Percentiles rank a stretch among this genome's conserved stretches.
phyloP scores from a whole-genome alignment of 306 rosid species.

The Prunus fruticosa region DNA sequence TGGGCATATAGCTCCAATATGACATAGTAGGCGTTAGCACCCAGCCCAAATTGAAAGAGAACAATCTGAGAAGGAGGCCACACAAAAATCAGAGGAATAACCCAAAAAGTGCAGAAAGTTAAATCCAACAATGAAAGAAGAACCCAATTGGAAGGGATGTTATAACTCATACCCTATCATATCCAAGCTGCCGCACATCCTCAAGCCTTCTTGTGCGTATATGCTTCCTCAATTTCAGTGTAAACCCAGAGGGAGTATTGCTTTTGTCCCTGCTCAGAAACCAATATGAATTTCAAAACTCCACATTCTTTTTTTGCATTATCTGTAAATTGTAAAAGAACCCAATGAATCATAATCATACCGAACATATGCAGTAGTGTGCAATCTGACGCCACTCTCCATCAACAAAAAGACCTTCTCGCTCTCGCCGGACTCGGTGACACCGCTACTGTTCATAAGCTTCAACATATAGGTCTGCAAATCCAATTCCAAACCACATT shows the following conservation, averaged over 20 bases:
- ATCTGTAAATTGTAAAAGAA: neutral
- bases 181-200: conserved; percentile 97
- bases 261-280: conserved; percentile 63
- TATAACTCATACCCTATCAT: conserved; percentile 64
- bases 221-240: conserved; percentile 93
- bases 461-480: conserved; percentile 86
- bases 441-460: conserved; percentile 92
- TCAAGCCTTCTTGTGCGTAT: conserved; percentile 93
- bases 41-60: conserved; percentile 91
- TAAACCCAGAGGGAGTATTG: conserved; percentile 95
- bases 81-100: neutral
- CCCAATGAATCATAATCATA: neutral
- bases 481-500: neutral
- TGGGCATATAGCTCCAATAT: conserved; percentile 93
- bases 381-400: conserved; percentile 96
- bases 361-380: conserved; percentile 85
- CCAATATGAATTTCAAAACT: neutral
- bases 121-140: neutral
- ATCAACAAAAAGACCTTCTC: conserved; percentile 84
- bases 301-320: neutral
- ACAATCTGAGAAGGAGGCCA: conserved; percentile 46
- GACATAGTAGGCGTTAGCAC: conserved; percentile 79
- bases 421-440: conserved; percentile 93
- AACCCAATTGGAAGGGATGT: neutral
- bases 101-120: neutral